These are phyloP conservation scores for Candida sanyaensis DNA, from an alignment of 1,139 yeast genomes.

Conservation along the genomic window DNA sequence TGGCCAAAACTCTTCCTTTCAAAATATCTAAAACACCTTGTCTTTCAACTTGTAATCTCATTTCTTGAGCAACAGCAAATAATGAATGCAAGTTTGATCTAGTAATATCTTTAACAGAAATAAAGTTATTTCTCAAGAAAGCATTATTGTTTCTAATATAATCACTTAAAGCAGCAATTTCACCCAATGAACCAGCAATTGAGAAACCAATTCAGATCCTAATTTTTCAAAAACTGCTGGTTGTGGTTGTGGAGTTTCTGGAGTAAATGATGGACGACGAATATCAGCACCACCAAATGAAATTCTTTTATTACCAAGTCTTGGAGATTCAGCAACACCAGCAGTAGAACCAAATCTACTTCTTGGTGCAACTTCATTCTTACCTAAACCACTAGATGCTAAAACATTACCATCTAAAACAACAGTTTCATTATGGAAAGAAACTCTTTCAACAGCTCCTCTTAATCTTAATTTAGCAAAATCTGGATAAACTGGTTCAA, in stretches of 20 bases:
- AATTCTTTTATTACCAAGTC: constrained; percentile 43
- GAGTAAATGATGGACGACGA: constrained; percentile 47
- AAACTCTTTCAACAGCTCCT: constrained; percentile 90
- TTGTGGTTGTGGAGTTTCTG: constrained; percentile 30
- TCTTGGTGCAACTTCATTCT: constrained; percentile 47
- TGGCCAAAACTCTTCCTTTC: constrained; percentile 88
- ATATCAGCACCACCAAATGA: constrained; percentile 43
- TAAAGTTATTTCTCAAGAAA: constrained; percentile 82
- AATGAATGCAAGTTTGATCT: constrained; percentile 89
- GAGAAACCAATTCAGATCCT: constrained; percentile 73
- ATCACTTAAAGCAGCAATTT: constrained; percentile 75
- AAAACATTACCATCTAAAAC: constrained; percentile 80
- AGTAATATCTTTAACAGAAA: constrained; percentile 84
- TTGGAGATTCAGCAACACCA: constrained; percentile 50
- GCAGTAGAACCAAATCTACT: constrained; percentile 42
- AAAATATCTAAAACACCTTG: constrained; percentile 90
- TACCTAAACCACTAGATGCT: constrained; percentile 60
- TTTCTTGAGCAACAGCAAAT: constrained; percentile 96
- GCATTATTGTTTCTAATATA: constrained; percentile 82
- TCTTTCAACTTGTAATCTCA: constrained; percentile 96
- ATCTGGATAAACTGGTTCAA: constrained; percentile 53
- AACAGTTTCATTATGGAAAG: constrained; percentile 74
- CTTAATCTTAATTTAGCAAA: constrained; percentile 51
- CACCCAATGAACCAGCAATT: constrained; percentile 66
- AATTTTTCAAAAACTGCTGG: constrained; percentile 55